Evolutionary conservation across 1,284 basidiomycete genomes (phyloP), one percentile per base, ranked within the genome.

Genomic region (Wallemia ichthyophaga): DNA sequence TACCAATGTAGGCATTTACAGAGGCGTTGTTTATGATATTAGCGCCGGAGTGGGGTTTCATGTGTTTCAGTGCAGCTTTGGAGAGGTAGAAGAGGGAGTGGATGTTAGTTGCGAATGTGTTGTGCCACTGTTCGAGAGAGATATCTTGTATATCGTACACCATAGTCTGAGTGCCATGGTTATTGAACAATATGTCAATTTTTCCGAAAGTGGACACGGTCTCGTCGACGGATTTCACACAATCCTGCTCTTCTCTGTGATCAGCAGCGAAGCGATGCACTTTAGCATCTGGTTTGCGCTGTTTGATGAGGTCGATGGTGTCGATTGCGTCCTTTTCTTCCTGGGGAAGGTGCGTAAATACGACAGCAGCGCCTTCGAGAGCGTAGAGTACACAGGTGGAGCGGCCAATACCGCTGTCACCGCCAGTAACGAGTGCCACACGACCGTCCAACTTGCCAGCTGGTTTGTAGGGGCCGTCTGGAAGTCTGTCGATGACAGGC

Each of bases 311-410:
- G 19, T 74, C 64, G 37, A 70, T 68, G 33, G 70, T 66, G 24
- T 70, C 68, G 57, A 70, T 63, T 1, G 70, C 69, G 61, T 80
- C 78, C 60, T 73, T 64, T 63, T 75, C 68, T 65, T 81, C 73
- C 13, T 69, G 63, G 0, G 74, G 71, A 25, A 75, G 70, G 67
- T 77, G 75, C 48, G 72, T 70, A 53, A 80, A 66, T 1, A 78
- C 73, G 28, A 77, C 66, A 60, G 76, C 73, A 23, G 77, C 78
- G 3, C 78, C 78, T 66, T 80, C 78, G 25, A 78, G 68, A 0
- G 78, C 77, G 58, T 69, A 72, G 7, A 73, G 66, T 5, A 73
- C 64, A 2, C 70, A 70, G 17, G 67, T 63, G 37, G 65, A 63
- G 15, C 74, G 64, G 2, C 75, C 74, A 56, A 76, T 77, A 21